Percentiles rank a stretch among this genome's conserved stretches.
Evolutionary conservation across 2,329 filamentous ascomycete genomes (phyloP).

Genomic region (Aspergillus sojae): DNA sequence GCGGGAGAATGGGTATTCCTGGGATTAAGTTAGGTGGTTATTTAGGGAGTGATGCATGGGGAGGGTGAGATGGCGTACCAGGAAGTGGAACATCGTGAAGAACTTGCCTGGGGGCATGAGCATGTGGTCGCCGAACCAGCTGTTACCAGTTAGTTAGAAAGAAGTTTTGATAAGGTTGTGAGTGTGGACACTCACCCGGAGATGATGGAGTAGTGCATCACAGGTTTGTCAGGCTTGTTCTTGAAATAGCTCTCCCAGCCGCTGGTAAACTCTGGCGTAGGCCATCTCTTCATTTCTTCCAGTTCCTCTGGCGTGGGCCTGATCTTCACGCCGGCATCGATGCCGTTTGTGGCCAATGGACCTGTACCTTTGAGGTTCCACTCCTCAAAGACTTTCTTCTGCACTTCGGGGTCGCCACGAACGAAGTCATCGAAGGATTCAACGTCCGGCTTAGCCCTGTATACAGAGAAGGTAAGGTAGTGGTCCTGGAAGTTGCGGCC

Average conservation of each 20-base stretch:
- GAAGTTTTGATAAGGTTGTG: not conserved
- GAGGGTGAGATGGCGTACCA: constrained; percentile 39
- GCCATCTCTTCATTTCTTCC: constrained; percentile 70
- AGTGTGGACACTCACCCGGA: constrained; percentile 50
- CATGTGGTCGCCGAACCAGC: constrained; percentile 54
- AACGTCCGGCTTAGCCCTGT: constrained; percentile 71
- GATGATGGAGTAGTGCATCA: constrained; percentile 83
- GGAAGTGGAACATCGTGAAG: constrained; percentile 83
- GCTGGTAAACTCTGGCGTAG: constrained; percentile 67
- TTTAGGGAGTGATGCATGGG: not conserved
- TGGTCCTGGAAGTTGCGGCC: constrained; percentile 78
- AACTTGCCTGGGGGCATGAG: constrained; percentile 74
- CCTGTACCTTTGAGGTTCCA: constrained; percentile 81
- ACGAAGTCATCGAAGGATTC: constrained; percentile 82
- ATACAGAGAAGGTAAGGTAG: constrained; percentile 71
- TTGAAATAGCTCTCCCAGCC: constrained; percentile 84
- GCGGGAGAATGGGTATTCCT: constrained; percentile 74
- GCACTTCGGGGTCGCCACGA: constrained; percentile 70
- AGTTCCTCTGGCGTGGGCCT: constrained; percentile 71
- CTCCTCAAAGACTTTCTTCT: constrained; percentile 74
- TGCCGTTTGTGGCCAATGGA: constrained; percentile 75
- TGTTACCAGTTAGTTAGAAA: constrained; percentile 19
- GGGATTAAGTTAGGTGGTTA: not conserved
- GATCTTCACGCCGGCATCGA: constrained; percentile 79
- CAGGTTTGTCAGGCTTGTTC: constrained; percentile 81